phyloP scores from a whole-genome alignment of 164 flowering plant species.

The Magnolia changhungtana region DNA sequence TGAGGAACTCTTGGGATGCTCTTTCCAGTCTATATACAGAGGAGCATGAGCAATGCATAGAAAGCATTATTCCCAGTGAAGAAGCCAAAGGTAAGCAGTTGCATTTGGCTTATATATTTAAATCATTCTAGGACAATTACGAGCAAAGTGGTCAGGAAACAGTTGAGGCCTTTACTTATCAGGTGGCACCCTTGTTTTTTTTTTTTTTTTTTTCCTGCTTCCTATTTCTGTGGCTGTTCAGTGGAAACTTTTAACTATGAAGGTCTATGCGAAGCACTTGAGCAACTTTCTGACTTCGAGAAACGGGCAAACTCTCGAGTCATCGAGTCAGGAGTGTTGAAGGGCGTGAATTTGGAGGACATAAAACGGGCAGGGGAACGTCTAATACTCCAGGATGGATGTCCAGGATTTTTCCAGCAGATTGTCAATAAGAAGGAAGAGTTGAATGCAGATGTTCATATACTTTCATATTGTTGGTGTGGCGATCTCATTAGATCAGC shows the following conservation, averaged over 20 bases:
- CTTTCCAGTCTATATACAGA: constrained; percentile 81
- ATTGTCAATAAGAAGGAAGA: constrained; percentile 39
- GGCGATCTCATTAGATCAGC: constrained; percentile 83
- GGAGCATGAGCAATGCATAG: constrained; percentile 87
- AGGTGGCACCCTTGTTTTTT: background rate
- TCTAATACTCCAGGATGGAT: constrained; percentile 76
- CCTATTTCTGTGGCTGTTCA: constrained; percentile 30
- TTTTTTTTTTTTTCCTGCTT: background rate
- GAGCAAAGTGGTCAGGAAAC: background rate
- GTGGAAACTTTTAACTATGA: constrained; percentile 55
- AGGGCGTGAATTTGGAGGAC: constrained; percentile 78
- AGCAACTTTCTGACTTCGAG: constrained; percentile 75
- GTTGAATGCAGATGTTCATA: constrained; percentile 52
- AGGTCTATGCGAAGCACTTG: constrained; percentile 57
- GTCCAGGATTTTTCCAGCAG: constrained; percentile 58
- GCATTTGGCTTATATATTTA: background rate
- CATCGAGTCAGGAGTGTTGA: constrained; percentile 72
- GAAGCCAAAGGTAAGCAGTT: constrained; percentile 39
- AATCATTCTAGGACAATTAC: background rate
- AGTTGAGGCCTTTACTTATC: background rate
- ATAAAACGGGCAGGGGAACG: constrained; percentile 74
- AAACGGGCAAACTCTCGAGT: constrained; percentile 73
- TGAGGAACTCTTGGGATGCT: constrained; percentile 74
- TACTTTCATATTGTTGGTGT: constrained; percentile 94
- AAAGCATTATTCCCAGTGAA: constrained; percentile 48